Base-by-base conservation (phyloP, 495 filamentous ascomycete species). In the Penicillium ochrochloron region DNA sequence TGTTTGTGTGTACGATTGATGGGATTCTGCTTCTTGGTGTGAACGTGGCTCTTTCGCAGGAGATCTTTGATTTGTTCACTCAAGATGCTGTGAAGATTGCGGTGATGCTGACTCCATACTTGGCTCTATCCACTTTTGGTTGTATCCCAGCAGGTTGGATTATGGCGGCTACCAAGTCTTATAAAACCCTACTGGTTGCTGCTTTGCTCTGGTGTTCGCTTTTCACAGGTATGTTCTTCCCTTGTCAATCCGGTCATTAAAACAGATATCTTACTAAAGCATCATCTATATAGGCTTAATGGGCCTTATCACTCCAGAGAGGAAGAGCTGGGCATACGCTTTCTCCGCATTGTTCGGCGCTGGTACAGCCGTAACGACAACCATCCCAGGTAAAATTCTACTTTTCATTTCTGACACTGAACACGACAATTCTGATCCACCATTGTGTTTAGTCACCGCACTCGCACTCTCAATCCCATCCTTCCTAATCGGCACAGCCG, bases 401-500 rank as follows among this genome's bases (percentile, higher is more conserved):
- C 14, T 15, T 6, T 42, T 17, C 39, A 42, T 42, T 15, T 8
- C 15, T 0, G 31, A 9, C 31, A 7, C 39, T n/a, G 15, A 12
- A n/a, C 7, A 42, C n/a, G 5, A 0, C 39, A 17, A 42, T 42
- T 42, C 39, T 42, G n/a, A 42, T 8, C 7, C n/a, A 7, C n/a
- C 5, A 3, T 12, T 42, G 4, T n/a, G n/a, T 44, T 3, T 14
- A 44, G 41, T 44, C 5, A 44, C 41, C 6, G 41, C 41, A 5
- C 41, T 44, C n/a, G 41, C 41, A 7, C 41, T 44, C n/a, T 44
- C 41, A n/a, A 44, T 44, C n/a, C 41, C 41, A 19, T 44, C 41
- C n/a, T 44, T 15, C 41, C n/a, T 44, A 19, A 44, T 44, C 19
- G 41, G 41, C 41, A 44, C 41, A 19, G 41, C 41, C 7, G 41